Conservation (phyloP, 2,329 filamentous ascomycete species). For the Paecilomyces niveus region DNA sequence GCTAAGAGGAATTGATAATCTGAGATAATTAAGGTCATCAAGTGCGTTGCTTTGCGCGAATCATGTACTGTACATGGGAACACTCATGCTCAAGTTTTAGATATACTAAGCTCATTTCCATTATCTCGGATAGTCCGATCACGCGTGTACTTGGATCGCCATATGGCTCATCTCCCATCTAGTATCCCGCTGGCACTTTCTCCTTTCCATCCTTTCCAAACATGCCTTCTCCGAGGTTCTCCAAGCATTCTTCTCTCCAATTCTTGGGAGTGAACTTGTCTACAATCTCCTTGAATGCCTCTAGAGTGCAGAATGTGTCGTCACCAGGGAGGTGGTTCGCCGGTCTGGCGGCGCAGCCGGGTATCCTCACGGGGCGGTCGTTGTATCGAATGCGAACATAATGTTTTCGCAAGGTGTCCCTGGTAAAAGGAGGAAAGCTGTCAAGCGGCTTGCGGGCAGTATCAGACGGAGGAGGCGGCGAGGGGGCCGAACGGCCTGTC, state of each 20-base stretch:
- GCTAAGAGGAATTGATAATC: no score
- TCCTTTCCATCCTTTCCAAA: slow-evolving; percentile 40
- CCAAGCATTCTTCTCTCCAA: slow-evolving; percentile 61
- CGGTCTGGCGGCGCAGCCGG: slow-evolving; percentile 62
- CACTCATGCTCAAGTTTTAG: no score
- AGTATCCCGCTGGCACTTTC: slow-evolving; percentile 31
- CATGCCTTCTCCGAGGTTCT: slow-evolving; percentile 49
- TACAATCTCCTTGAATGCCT: slow-evolving; percentile 85
- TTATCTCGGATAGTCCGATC: background rate
- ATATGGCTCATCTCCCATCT: slow-evolving; percentile 11
- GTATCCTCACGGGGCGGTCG: slow-evolving; percentile 71
- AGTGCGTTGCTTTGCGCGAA: no score
- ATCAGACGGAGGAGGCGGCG: slow-evolving; percentile 15
- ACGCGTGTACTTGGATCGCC: background rate
- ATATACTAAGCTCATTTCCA: no score
- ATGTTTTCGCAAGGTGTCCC: slow-evolving; percentile 49
- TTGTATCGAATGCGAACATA: slow-evolving; percentile 92
- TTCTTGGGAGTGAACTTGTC: slow-evolving; percentile 80
- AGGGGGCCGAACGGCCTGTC: slow-evolving; percentile 13
- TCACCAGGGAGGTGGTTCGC: slow-evolving; percentile 84
- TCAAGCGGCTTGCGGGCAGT: slow-evolving; percentile 27
- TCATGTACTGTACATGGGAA: no score
- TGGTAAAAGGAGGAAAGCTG: slow-evolving; percentile 19
- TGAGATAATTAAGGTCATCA: no score
- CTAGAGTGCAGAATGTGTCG: slow-evolving; percentile 81